Evolutionary conservation across 1,139 yeast genomes (phyloP), one percentile per base, ranked within the genome.

Genomic region (Blastobotrys apis): DNA sequence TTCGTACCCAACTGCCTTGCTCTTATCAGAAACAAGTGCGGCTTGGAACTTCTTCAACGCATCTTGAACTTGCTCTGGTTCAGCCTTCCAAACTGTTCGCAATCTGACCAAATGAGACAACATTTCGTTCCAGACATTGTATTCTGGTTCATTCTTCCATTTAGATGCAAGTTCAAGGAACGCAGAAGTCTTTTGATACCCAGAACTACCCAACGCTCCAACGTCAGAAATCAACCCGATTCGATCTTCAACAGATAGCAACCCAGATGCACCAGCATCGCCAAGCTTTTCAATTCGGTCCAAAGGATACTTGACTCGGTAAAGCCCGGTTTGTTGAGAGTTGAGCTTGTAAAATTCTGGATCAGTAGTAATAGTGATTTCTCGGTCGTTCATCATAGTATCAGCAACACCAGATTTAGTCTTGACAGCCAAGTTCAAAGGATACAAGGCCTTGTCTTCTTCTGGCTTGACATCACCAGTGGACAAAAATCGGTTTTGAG

Each of bases 151-250:
- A 29, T 68, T 61, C 48, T 75, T 74, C 94, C 94, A 85, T 30
- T 74, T 69, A 49, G 78, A 73, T 41, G 84, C 75, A 57, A 85
- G 75, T 51, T 74, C 72, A 53, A 85, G 74, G 57, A 84, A 74
- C 56, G 74, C 79, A 10, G 80, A 71, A 23, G 94, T 81, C 45
- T 81, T 71, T 49, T 82, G 78, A 61, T 78, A 80, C 15, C 95
- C 95, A 36, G 88, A 77, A 13, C 80, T 68, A 2, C 92, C 77
- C 54, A 85, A 74, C 8, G 90, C 77, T 43, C 77, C 80, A 21
- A 86, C 84, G 68, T 86, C 95, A 21, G 94, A 87, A 39, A 86
- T 85, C 54, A 86, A 76, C 45, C 94, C 94, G 47, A 84, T 83
- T 65, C 94, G 80, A 64, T 86, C 95, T 63, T 84, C 90, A 41